phyloP scores from a whole-genome alignment of 305 asterid genomes.

The Nicotiana rustica region DNA sequence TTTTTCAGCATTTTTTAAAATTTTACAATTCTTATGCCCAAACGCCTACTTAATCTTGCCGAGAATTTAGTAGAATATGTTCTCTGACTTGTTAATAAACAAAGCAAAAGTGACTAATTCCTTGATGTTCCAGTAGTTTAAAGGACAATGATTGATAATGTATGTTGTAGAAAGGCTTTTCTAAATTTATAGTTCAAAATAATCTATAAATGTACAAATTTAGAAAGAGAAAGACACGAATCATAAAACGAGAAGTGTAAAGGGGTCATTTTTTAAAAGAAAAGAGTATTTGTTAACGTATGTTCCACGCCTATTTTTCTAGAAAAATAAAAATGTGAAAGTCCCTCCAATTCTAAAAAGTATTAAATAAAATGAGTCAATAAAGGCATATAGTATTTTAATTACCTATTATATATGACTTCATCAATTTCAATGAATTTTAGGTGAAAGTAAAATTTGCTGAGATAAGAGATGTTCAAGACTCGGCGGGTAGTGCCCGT shows the following conservation, averaged over 20 bases:
- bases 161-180: too few relatives aligned
- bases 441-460: constrained; percentile 57
- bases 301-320: not conserved
- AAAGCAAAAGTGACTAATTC: constrained; percentile 8
- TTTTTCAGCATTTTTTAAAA: too few relatives aligned
- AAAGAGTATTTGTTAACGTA: not conserved
- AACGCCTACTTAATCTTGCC: not conserved
- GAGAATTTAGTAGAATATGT: not conserved
- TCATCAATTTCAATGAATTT: not conserved
- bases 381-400: not conserved
- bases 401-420: not conserved
- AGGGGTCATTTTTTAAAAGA: too few relatives aligned
- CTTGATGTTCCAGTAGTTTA: not conserved
- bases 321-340: not conserved
- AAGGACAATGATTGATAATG: not conserved
- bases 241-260: too few relatives aligned
- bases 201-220: too few relatives aligned
- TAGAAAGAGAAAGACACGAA: too few relatives aligned
- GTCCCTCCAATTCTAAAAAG: not conserved
- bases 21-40: too few relatives aligned
- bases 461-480: constrained; percentile 52
- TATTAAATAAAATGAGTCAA: not conserved
- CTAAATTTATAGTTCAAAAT: not conserved
- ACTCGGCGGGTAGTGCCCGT: constrained; percentile 26
- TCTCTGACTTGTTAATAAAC: not conserved